Conservation (phyloP, 176 grass and related monocot genomes). For the Tillandsia fasciculata region DNA sequence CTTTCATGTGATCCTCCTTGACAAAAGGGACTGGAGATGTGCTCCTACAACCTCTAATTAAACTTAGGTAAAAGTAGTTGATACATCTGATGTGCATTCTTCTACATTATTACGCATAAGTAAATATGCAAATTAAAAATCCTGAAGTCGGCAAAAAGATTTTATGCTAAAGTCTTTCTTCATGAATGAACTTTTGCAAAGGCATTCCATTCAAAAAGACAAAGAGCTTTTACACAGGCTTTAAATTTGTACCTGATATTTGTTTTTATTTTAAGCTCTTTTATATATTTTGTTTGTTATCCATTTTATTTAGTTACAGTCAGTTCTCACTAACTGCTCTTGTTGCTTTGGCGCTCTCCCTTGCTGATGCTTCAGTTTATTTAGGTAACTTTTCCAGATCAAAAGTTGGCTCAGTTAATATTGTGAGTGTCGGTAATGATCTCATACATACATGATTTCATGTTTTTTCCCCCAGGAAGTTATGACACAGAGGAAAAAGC, state of each 20-base stretch:
- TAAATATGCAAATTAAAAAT: too few relatives aligned
- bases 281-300: background rate
- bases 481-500: conserved; percentile 90
- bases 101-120: too few relatives aligned
- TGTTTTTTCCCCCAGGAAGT: conserved; percentile 45
- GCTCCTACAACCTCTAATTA: too few relatives aligned
- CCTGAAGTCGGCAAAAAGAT: too few relatives aligned
- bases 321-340: conserved; percentile 27
- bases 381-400: conserved; percentile 51
- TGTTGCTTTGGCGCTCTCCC: conserved; percentile 25
- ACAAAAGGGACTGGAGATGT: background rate
- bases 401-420: conserved; percentile 1
- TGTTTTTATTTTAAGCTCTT: conserved; percentile 6
- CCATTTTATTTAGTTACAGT: conserved; percentile 10
- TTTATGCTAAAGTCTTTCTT: background rate
- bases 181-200: background rate
- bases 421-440: background rate
- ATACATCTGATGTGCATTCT: background rate
- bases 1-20: background rate
- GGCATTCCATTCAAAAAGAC: background rate
- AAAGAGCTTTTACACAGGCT: background rate
- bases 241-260: background rate
- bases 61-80: background rate
- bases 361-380: conserved; percentile 73
- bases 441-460: background rate